Base-by-base conservation (phyloP, 177 flowering plant species). In the Tripterygium wilfordii region DNA sequence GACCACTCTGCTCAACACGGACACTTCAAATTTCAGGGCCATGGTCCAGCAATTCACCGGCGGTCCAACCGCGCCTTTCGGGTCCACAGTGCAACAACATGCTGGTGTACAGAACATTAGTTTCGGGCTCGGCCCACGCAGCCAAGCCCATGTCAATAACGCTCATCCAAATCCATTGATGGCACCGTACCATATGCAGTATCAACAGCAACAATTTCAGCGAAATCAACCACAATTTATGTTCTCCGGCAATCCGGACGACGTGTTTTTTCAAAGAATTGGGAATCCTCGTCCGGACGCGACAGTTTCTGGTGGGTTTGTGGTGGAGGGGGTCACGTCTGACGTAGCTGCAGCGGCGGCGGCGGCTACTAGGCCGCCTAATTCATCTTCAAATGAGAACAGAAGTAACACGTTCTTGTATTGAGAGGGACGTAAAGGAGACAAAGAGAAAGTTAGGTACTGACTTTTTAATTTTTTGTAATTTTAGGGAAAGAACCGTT, bases 361-460 rank as follows among this genome's bases (percentile, higher is more conserved):
- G 8, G 36, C 33, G 8, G 1, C 55, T 21, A 31, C 60, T 8
- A 24, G 45, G 4, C 45, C 41, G 36, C 23, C 47, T 8, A 29
- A 52, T 22, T 15, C 23, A 7, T 26, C 48, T 13, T 16, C 57
- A 37, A 54, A 45, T 30, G 49, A 45, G 32, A 41, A 49, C 21
- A 42, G 46, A 48, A 40, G 29, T 15, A 54, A 41, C 27, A 30
- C 27, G 16, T 62, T 44, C 54, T 23, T 63, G 45, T 58, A n/a
- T n/a, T n/a, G n/a, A 63, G 28, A 29, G 35, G 12, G 57, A 42
- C 35, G 21, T 23, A 65, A 47, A n/a, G n/a, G n/a, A 45, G 45
- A 6, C n/a, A n/a, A 38, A 33, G 50, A 44, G 65, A 60, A 60
- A 65, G 70, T 65, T 44, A 61, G 56, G 57, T 55, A 47, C 54